A percentile compares a stretch with the other conserved stretches of the same genome.
Evolutionary conservation across 2,329 filamentous ascomycete species (phyloP).

Genomic region (Penicillium freii): DNA sequence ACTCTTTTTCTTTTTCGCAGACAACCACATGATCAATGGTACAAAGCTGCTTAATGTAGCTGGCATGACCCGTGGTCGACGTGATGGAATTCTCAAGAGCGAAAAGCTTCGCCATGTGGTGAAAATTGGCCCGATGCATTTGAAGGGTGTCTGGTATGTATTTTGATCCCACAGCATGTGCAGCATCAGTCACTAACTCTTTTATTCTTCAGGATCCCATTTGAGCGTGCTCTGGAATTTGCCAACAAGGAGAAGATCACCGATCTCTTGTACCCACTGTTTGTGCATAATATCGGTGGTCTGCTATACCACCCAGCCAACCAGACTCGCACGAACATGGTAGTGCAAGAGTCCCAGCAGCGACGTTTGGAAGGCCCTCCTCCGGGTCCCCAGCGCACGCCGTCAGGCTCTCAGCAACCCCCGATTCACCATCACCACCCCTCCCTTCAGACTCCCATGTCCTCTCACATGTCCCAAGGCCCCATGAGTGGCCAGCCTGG

Average conservation of each 20-base stretch:
- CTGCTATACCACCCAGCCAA: conserved; percentile 88
- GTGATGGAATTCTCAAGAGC: conserved; percentile 95
- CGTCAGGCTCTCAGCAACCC: conserved; percentile 65
- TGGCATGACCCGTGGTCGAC: conserved; percentile 92
- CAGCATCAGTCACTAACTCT: not conserved
- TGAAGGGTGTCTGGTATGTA: conserved; percentile 92
- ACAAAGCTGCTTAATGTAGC: conserved; percentile 96
- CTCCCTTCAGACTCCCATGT: conserved; percentile 62
- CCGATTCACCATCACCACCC: conserved; percentile 61
- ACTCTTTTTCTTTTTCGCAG: conserved; percentile 46
- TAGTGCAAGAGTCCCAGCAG: conserved; percentile 79
- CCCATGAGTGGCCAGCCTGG: conserved; percentile 57
- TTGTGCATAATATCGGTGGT: conserved; percentile 94
- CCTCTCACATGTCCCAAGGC: conserved; percentile 63
- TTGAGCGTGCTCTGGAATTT: conserved; percentile 95
- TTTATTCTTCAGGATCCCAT: conserved; percentile 73
- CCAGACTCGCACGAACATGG: conserved; percentile 74
- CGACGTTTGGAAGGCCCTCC: conserved; percentile 63
- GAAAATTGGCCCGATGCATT: conserved; percentile 98
- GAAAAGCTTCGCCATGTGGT: conserved; percentile 96
- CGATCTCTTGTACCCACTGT: conserved; percentile 88
- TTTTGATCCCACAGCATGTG: not conserved
- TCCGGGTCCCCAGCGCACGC: conserved; percentile 53
- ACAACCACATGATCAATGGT: conserved; percentile 99
- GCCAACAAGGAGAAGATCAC: conserved; percentile 99